Base-by-base conservation (phyloP, 495 filamentous ascomycete species). In the Aspergillus conjunctus region DNA sequence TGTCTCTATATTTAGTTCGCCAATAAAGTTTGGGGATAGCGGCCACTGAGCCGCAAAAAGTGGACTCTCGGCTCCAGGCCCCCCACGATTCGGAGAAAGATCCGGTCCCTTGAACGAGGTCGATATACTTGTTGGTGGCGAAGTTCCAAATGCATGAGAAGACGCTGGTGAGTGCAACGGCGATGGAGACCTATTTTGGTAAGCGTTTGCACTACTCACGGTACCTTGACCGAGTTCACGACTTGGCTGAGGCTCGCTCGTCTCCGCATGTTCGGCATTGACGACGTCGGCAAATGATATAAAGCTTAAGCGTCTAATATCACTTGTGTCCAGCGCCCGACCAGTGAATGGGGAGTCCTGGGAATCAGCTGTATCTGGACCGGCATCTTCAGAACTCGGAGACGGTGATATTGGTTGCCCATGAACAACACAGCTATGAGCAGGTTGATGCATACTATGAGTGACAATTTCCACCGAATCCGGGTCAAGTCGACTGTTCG, bases 251-350 rank as follows among this genome's bases (percentile, higher is more conserved):
- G 37, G 18, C 14, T 60, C 58, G 4, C 31, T 46, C 37, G 58
- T 54, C 39, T 60, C 58, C 39, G 51, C 58, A 54, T 60, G 52
- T 41, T 60, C 58, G 54, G 43, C 51, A 50, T 60, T 60, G 22
- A 60, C 51, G 9, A 60, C 51, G 54, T 60, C 58, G 22, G 58
- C 58, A 49, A 60, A 60, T 17, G 58, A 60, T 37, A 60, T 54
- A 21, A 60, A 60, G 43, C 58, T 60, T 18, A 60, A 41, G 7
- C 58, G 58, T 9, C 58, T 39, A 17, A 54, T 50, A 49, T 54
- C 58, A 46, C 17, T 30, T 31, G 43, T 31, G 21, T 54, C 58
- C 31, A 32, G 26, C 11, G 17, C 14, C 21, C 45, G 39, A 15
- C 1, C 46, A 8, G 22, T 22, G 4, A 33, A 30, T 20, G 18